Evolutionary conservation across 2,329 filamentous ascomycete species (phyloP), one percentile per base, ranked within the genome.

Genomic region (Claviceps sorghi): DNA sequence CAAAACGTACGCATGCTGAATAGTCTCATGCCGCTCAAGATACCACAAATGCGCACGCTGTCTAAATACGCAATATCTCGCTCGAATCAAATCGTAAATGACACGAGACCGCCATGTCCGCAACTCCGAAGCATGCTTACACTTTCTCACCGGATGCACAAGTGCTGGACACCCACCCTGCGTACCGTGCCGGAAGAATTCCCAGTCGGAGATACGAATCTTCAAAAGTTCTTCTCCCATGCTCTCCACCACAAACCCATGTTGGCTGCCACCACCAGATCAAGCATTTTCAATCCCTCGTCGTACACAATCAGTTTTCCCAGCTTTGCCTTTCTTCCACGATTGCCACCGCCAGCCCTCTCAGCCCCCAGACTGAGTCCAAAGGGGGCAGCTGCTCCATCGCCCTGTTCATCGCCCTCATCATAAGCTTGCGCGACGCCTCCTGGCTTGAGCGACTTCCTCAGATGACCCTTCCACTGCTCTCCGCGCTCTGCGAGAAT

Each of bases 201-300:
- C n/a, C n/a, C n/a, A n/a, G n/a, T n/a, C n/a, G n/a, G n/a, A n/a
- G n/a, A 26, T 3, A 26, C 26, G 26, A 26, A 5, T 26, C 26
- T 5, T 61, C 57, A 70, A 54, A 69, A 70, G 62, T 68, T 74
- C 60, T 71, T 75, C 60, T 88, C 84, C 78, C 89, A 96, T 4
- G 86, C 82, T 60, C 83, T 82, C 90, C 91, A 97, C 88, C 90
- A 98, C 17, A 97, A 72, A 1, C 86, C 88, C 69, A 98, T 79
- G 63, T 95, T 96, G 11, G 89, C 86, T 4, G 91, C 88, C 21
- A 98, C 88, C 0, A 95, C 74, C 54, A 98, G 67, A 72, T 98
- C 93, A 61, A 97, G 68, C 91, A 98, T 97, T 72, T 95, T 95
- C 58, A 95, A 70, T 0, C 93, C 93, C 61, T 95, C 90, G 52